A percentile compares a stretch with the other conserved stretches of the same genome.
phyloP scores from a whole-genome alignment of 2,329 filamentous ascomycete species.

The Aspergillus unguis region DNA sequence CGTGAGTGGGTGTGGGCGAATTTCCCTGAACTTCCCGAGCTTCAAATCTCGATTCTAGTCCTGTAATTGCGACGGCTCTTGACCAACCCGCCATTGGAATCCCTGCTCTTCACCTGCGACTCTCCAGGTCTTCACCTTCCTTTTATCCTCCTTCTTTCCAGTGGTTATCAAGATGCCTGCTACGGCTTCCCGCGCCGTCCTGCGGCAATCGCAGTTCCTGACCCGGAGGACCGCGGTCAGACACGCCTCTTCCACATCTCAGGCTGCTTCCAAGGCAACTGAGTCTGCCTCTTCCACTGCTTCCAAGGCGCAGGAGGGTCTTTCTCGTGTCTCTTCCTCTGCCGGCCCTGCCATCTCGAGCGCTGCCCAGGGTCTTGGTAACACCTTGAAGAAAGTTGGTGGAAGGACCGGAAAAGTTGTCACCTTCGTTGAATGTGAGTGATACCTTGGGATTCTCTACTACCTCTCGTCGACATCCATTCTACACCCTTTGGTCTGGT shows the following conservation, averaged over 20 bases:
- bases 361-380: constrained; percentile 65
- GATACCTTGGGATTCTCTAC: constrained; percentile 9
- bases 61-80: constrained; percentile 33
- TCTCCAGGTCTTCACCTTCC: constrained; percentile 27
- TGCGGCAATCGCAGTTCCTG: constrained; percentile 48
- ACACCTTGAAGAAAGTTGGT: constrained; percentile 70
- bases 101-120: constrained; percentile 31
- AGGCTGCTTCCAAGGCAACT: constrained; percentile 46
- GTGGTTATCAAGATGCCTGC: constrained; percentile 42
- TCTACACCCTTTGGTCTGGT: neutral
- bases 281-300: constrained; percentile 41
- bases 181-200: constrained; percentile 42
- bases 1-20: constrained; percentile 18
- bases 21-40: constrained; percentile 44
- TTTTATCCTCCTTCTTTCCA: constrained; percentile 24
- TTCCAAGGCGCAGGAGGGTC: constrained; percentile 72
- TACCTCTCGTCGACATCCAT: neutral
- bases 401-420: constrained; percentile 78
- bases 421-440: constrained; percentile 80
- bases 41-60: constrained; percentile 39
- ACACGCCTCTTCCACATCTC: constrained; percentile 47
- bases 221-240: constrained; percentile 45
- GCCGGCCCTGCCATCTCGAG: constrained; percentile 74
- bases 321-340: constrained; percentile 75
- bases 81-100: constrained; percentile 41